Evolutionary conservation across 345 rosid species (phyloP), one percentile per base, ranked within the genome.

Genomic region (Lepidium africanum): DNA sequence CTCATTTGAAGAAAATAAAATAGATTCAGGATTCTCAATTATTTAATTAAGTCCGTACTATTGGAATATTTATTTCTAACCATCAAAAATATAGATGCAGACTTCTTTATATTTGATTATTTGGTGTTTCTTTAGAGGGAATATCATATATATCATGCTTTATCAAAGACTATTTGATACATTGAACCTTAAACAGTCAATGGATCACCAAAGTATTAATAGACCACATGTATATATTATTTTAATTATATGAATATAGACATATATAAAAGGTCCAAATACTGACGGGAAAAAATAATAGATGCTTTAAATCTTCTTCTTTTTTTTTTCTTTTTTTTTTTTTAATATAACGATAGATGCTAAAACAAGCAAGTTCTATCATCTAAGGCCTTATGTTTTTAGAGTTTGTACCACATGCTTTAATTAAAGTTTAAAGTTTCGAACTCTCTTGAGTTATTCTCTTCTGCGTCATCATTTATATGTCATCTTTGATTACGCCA

Each of bases 321-420:
- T n/a, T n/a, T n/a, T n/a, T n/a, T n/a, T n/a, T n/a, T n/a, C n/a
- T n/a, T n/a, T n/a, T n/a, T n/a, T 21, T 21, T 27, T 4, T 27
- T 27, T 5, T 27, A 27, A 27, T 27, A 5, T 2, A 47, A 11
- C 5, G 54, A 57, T 23, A 59, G 60, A 70, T 70, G 62, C 68
- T 52, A 10, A 70, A 42, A 41, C 49, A 52, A 33, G 59, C 7
- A 49, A n/a, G 30, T 40, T 61, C 13, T 19, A 27, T 27, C 32
- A 27, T 27, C 6, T 27, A 10, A 32, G 63, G 48, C 53, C 38
- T 27, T 39, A 25, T 53, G 56, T 12, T 49, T 69, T 50, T 45
- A 33, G 36, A 69, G 60, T 51, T 39, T 50, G 67, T 40, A 55
- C 64, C 76, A 63, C 70, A 45, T 71, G 64, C 64, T 54, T 63